These are phyloP conservation scores for Cutaneotrichosporon mucoides DNA, from an alignment of 1,284 basidiomycete species.

Conservation along the genomic window DNA sequence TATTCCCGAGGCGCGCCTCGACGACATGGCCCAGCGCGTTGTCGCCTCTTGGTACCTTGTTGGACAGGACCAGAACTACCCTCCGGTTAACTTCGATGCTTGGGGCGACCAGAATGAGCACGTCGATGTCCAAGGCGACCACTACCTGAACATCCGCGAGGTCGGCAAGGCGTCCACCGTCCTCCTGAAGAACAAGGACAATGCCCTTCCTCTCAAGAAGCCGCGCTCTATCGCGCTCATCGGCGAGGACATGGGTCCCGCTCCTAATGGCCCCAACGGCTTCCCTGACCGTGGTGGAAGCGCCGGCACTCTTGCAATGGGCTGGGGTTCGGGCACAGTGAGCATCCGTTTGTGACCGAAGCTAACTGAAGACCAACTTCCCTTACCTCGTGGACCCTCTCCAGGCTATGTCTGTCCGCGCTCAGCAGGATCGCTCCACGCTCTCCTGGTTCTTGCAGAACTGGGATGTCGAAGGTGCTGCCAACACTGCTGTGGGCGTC, in stretches of 20 bases:
- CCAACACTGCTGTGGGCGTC: constrained; percentile 54
- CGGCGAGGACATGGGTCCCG: constrained; percentile 68
- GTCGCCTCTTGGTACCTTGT: constrained; percentile 33
- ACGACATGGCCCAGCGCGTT: constrained; percentile 35
- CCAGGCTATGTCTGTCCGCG: constrained; percentile 63
- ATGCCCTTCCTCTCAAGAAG: constrained; percentile 57
- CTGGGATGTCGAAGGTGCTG: constrained; percentile 57
- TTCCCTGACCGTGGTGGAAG: constrained; percentile 58
- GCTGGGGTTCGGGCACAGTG: constrained; percentile 67
- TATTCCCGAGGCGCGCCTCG: constrained; percentile 24
- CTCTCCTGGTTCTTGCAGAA: constrained; percentile 58
- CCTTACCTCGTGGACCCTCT: constrained; percentile 56
- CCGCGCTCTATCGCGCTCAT: constrained; percentile 59
- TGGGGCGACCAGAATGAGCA: constrained; percentile 53
- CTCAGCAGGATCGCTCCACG: constrained; percentile 56
- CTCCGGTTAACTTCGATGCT: constrained; percentile 19
- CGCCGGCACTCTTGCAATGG: constrained; percentile 67
- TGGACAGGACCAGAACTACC: constrained; percentile 31
- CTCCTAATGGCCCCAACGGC: constrained; percentile 65
- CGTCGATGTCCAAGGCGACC: constrained; percentile 69
- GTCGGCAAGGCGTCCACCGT: constrained; percentile 54
- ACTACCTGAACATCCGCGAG: constrained; percentile 51
- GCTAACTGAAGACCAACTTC: constrained; percentile 38
- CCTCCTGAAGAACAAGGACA: constrained; percentile 64
- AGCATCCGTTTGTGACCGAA: background rate